A percentile compares a stretch with the other conserved stretches of the same genome.
Evolutionary conservation across 306 rosid genomes (phyloP).

Genomic region (Erythrophleum fordii): DNA sequence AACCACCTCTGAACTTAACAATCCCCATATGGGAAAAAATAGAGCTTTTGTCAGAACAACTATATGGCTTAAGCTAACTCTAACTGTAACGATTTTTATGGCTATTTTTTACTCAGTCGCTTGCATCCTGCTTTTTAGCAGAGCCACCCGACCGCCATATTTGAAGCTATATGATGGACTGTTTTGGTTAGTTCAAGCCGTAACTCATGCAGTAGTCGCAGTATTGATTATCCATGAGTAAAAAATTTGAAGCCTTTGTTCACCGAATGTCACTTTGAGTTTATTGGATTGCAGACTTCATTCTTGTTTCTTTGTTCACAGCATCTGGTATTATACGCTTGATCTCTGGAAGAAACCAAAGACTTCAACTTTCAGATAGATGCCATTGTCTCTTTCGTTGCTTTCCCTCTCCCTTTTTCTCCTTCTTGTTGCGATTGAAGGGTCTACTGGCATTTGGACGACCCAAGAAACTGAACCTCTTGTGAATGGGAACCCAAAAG

Average conservation of each 20-base stretch:
- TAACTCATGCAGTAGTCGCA: conserved; percentile 53
- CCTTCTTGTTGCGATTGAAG: conserved; percentile 49
- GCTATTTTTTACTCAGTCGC: conserved; percentile 49
- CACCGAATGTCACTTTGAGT: conserved; percentile 63
- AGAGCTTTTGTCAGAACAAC: conserved; percentile 34
- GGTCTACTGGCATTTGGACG: conserved; percentile 56
- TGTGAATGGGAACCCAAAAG: conserved; percentile 35
- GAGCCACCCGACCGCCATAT: conserved; percentile 34
- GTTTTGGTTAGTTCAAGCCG: conserved; percentile 68
- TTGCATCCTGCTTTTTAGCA: conserved; percentile 46
- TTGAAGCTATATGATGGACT: conserved; percentile 51
- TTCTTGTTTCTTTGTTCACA: conserved; percentile 50
- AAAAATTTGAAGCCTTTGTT: conserved; percentile 45
- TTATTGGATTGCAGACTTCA: conserved; percentile 59
- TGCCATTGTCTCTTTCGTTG: conserved; percentile 51
- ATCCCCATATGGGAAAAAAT: conserved; percentile 44
- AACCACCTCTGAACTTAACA: conserved; percentile 39
- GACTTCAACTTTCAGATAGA: conserved; percentile 43
- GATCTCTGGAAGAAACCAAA: conserved; percentile 18
- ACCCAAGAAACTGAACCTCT: conserved; percentile 40
- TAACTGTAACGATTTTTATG: conserved; percentile 41
- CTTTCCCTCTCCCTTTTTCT: conserved; percentile 58
- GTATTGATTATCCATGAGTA: conserved; percentile 58
- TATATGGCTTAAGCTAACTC: conserved; percentile 55
- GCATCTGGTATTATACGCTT: conserved; percentile 62